Conservation (phyloP, 768 basidiomycete species). For the Cystoderma amianthinum region DNA sequence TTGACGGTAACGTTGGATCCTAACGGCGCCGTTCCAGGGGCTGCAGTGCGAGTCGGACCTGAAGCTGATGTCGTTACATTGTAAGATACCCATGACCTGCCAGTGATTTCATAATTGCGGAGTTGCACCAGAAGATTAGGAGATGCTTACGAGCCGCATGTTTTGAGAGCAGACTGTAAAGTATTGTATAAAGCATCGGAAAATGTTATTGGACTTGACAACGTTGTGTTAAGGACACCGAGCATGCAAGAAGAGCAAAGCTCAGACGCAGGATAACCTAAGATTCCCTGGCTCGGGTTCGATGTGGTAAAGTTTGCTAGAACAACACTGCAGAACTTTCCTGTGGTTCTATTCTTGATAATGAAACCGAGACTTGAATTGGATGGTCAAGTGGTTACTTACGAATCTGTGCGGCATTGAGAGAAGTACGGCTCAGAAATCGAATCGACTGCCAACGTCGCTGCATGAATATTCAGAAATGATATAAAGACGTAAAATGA, state of each 20-base stretch:
- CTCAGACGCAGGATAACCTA: slow-evolving; percentile 11
- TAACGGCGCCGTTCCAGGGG: neutral
- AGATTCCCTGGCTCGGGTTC: slow-evolving; percentile 12
- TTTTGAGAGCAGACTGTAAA: slow-evolving; percentile 8
- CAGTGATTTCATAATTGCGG: neutral
- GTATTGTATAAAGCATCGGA: slow-evolving; percentile 7
- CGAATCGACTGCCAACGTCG: slow-evolving; percentile 13
- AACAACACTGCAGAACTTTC: slow-evolving; percentile 10
- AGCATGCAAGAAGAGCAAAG: slow-evolving; percentile 17
- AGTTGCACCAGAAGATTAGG: slow-evolving; percentile 1
- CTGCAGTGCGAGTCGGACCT: neutral
- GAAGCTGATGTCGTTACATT: neutral
- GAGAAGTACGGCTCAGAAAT: slow-evolving; percentile 14
- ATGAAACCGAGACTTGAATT: no score
- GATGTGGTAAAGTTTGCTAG: slow-evolving; percentile 9
- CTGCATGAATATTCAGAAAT: slow-evolving; percentile 11
- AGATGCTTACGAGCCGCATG: slow-evolving; percentile 10
- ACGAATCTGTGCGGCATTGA: slow-evolving; percentile 15
- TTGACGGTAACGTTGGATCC: slow-evolving; percentile 1
- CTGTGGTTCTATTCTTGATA: no score
- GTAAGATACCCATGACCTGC: neutral
- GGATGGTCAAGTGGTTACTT: no score
- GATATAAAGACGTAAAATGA: slow-evolving; percentile 9
- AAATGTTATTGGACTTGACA: slow-evolving; percentile 12
- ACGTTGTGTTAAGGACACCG: slow-evolving; percentile 12